A percentile compares a stretch with the other conserved stretches of the same genome.
phyloP scores from a whole-genome alignment of 1,139 yeast genomes.

The Martiniozyma asiatica region DNA sequence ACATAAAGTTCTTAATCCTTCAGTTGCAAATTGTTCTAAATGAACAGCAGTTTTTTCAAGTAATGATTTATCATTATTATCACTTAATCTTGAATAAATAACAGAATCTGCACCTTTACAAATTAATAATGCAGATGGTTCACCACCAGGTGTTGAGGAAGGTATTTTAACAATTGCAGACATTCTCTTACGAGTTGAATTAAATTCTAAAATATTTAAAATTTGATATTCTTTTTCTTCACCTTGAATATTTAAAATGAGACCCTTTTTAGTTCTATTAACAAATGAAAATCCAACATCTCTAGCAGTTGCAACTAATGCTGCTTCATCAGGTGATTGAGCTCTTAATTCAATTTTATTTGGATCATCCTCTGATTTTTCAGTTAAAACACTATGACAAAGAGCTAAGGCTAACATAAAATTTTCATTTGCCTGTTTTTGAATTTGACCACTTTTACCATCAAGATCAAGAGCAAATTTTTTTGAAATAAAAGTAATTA shows the following conservation, averaged over 20 bases:
- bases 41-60: slow-evolving; percentile 68
- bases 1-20: slow-evolving; percentile 90
- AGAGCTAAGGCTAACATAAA: slow-evolving; percentile 83
- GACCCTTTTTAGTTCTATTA: slow-evolving; percentile 61
- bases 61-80: slow-evolving; percentile 28
- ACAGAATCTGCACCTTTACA: slow-evolving; percentile 95
- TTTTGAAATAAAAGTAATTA: slow-evolving; percentile 69
- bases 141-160: slow-evolving; percentile 29
- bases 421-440: slow-evolving; percentile 53
- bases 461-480: slow-evolving; percentile 44
- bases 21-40: slow-evolving; percentile 88
- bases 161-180: slow-evolving; percentile 73
- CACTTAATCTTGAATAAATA: slow-evolving; percentile 60
- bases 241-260: slow-evolving; percentile 67
- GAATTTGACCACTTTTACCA: slow-evolving; percentile 39
- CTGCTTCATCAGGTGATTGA: slow-evolving; percentile 98
- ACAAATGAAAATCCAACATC: slow-evolving; percentile 81
- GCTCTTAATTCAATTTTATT: slow-evolving; percentile 64
- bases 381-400: slow-evolving; percentile 89
- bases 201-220: slow-evolving; percentile 70
- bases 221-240: slow-evolving; percentile 57
- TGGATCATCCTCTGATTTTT: slow-evolving; percentile 43
- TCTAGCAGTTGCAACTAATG: slow-evolving; percentile 85
- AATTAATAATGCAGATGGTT: slow-evolving; percentile 43
- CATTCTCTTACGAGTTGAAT: slow-evolving; percentile 92